Base-by-base conservation (phyloP, 495 filamentous ascomycete genomes). In the Letharia columbiana region DNA sequence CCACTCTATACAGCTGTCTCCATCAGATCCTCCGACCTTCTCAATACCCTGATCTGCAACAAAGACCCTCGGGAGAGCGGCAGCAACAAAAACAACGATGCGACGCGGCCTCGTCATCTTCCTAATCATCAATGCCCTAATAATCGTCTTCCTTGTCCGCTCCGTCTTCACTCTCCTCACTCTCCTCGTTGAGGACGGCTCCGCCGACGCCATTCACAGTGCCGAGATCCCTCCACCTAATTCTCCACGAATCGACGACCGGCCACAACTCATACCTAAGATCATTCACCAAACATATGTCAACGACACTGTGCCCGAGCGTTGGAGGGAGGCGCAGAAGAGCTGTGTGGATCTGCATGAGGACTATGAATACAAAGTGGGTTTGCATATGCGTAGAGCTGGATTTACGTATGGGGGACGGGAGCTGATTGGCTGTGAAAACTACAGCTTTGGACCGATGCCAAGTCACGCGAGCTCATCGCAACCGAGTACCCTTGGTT, bases 391-490 rank as follows among this genome's bases (percentile, higher is more conserved):
- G 20, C 31, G 20, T 10, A 23, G 42, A 4, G 35, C 31, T n/a
- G 18, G 3, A 3, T 44, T 40, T 54, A 49, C 54, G 63, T 63
- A 57, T 70, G 70, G 62, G 52, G 65, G 17, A 20, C 33, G 33
- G 71, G 60, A 42, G 59, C 58, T 68, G 45, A 66, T 41, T 61
- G 37, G 4, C 23, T 28, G 13, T 33, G 12, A 15, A 65, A 90
- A 89, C 81, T 95, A 28, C 94, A 91, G 91, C 83, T 96, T n/a
- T 96, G 91, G 91, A 94, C 91, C 9, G 87, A 93, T 69, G 82
- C 84, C 60, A 84, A 84, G 64, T 84, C 89, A 61, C 83, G 88
- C 65, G 84, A 87, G 7, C 91, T 96, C 67, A 91, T 96, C 69
- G 82, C 84, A 56, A 76, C 78, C 42, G 83, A 92, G 76, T 94